A percentile compares a stretch with the other conserved stretches of the same genome.
phyloP scores from a whole-genome alignment of 345 rosid genomes.

The Populus alba region DNA sequence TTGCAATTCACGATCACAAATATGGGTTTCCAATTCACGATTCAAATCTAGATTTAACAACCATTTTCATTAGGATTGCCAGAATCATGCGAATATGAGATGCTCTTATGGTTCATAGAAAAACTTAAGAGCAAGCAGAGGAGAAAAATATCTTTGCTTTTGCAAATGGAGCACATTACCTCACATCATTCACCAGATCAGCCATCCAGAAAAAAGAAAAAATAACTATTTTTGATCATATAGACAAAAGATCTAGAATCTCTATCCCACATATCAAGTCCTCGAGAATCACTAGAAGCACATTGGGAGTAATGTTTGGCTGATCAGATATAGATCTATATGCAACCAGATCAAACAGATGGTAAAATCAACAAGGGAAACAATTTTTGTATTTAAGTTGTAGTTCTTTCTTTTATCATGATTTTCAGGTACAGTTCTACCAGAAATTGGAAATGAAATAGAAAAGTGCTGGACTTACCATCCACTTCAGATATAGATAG shows the following conservation, averaged over 20 bases:
- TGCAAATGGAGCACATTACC: neutral
- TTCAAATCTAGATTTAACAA: neutral
- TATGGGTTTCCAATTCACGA: neutral
- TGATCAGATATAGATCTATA: neutral
- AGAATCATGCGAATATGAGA: neutral
- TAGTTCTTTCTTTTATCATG: neutral
- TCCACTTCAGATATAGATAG: conserved; percentile 74
- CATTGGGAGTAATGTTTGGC: neutral
- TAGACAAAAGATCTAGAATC: neutral
- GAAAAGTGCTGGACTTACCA: conserved; percentile 40
- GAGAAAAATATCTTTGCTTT: neutral
- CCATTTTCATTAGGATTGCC: neutral
- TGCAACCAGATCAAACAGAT: neutral
- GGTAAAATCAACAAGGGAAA: neutral
- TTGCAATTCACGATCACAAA: too few species aligned
- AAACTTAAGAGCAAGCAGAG: neutral
- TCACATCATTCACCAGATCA: neutral
- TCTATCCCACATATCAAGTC: neutral
- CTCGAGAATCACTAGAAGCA: neutral
- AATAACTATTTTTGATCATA: neutral
- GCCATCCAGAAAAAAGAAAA: neutral
- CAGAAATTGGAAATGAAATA: neutral
- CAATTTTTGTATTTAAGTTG: neutral
- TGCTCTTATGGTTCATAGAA: neutral
- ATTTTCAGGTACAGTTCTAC: neutral